phyloP scores from a whole-genome alignment of 2,329 filamentous ascomycete genomes.

The Fusarium sp. region DNA sequence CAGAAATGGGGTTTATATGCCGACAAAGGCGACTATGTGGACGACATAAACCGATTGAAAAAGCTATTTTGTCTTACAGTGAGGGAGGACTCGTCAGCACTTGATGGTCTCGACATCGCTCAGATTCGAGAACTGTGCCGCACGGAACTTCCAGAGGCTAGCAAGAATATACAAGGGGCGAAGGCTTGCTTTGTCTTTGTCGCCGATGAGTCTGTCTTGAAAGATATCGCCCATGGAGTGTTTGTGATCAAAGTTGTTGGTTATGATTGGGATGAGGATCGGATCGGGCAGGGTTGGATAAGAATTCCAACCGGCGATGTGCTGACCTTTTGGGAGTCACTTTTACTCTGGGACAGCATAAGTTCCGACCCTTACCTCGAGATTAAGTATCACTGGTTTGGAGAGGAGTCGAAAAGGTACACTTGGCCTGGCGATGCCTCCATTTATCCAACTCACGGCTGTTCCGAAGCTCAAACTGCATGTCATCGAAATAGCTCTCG shows the following conservation, averaged over 20 bases:
- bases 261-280: background rate
- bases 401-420: background rate
- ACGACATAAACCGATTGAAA: background rate
- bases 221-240: background rate
- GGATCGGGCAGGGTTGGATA: background rate
- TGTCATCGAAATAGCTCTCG: too few relatives aligned
- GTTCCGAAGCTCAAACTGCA: background rate
- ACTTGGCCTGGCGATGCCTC: background rate
- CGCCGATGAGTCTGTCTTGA: background rate
- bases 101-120: background rate
- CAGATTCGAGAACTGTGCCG: background rate
- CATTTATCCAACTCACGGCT: background rate
- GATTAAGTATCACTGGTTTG: background rate
- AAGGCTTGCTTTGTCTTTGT: background rate
- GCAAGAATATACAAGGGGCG: background rate
- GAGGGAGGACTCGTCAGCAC: background rate
- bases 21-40: background rate
- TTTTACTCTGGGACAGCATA: background rate
- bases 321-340: background rate
- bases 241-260: background rate
- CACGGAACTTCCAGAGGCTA: background rate
- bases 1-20: background rate
- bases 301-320: background rate
- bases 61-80: background rate
- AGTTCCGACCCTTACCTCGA: background rate